Base-by-base conservation (phyloP, 2,329 filamentous ascomycete species). In the Aspergillus pseudoterreus region DNA sequence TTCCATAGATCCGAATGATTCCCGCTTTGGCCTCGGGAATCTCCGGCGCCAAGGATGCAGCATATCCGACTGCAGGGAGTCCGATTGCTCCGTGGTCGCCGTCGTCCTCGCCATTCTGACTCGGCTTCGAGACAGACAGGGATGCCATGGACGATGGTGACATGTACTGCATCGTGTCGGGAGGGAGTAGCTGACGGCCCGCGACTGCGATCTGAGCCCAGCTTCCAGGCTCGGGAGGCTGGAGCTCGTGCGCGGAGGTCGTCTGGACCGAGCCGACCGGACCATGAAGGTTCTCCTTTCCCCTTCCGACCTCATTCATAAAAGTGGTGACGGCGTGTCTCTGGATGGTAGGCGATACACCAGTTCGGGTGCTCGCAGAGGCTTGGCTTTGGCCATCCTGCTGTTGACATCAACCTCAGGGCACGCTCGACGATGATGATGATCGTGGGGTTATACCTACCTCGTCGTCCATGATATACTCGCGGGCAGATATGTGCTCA, bases 21-120 rank as follows among this genome's bases (percentile, higher is more conserved):
- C 62, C 66, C 8, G 65, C 66, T 45, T 65, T 69, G 19, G 61
- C 58, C 15, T 65, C 60, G 22, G 57, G 48, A n/a, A 52, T 55
- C 30, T 57, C 55, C 21, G 54, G 48, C 21, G 46, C 42, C 21
- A 49, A 10, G n/a, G 47, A 10, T n/a, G 55, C 12, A 19, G 53
- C 15, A 42, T 53, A 46, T 33, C 47, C 35, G 8, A 43, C 44
- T n/a, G 24, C 49, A 12, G 52, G 33, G 19, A 51, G 49, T 15
- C 27, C 42, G 21, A 38, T 12, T 19, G 36, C 30, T 4, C n/a
- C 19, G 12, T 27, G 19, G 19, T 47, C 48, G 24, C 43, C 39
- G 11, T 51, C 52, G 1, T 56, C 55, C 10, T 60, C 58, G 44
- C 52, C 52, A 33, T 52, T 54, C 32, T 53, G 54, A 27, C 55